A percentile compares a stretch with the other conserved stretches of the same genome.
Conservation (phyloP, 2,329 filamentous ascomycete species). For the Aspergillus hortae region DNA sequence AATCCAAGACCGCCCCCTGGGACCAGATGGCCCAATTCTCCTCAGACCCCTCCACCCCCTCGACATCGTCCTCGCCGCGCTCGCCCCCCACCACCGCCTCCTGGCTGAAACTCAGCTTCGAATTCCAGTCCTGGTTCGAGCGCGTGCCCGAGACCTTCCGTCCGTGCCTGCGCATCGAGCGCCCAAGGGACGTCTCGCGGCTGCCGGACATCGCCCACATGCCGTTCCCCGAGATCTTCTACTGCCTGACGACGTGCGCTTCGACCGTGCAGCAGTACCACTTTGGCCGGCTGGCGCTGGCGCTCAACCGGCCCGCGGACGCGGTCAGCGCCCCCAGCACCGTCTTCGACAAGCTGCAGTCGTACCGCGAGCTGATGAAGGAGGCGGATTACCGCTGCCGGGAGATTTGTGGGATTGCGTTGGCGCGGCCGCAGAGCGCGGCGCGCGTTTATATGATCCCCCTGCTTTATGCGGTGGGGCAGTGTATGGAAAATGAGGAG, state of each 20-base stretch:
- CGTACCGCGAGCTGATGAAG: constrained; percentile 55
- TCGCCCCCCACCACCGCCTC: constrained; percentile 44
- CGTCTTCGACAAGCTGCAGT: constrained; percentile 52
- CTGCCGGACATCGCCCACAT: constrained; percentile 28
- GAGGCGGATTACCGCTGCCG: constrained; percentile 55
- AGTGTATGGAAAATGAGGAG: constrained; percentile 51
- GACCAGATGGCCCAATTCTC: constrained; percentile 32
- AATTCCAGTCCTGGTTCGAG: constrained; percentile 56
- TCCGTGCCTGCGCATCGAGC: constrained; percentile 49
- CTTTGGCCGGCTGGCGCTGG: constrained; percentile 60
- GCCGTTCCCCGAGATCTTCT: constrained; percentile 57
- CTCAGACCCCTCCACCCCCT: constrained; percentile 41
- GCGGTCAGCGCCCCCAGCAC: constrained; percentile 51
- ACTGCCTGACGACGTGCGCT: constrained; percentile 58
- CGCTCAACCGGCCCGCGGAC: constrained; percentile 59
- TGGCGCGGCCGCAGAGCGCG: constrained; percentile 53
- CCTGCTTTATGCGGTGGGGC: constrained; percentile 57
- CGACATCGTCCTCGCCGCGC: constrained; percentile 28
- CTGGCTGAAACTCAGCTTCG: constrained; percentile 53
- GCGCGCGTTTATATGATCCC: constrained; percentile 58
- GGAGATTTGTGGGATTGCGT: constrained; percentile 57
- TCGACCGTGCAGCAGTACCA: constrained; percentile 64
- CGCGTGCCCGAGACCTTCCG: constrained; percentile 57
- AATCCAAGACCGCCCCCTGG: constrained; percentile 50
- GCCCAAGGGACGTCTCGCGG: constrained; percentile 29